phyloP scores from a whole-genome alignment of 805 yeast genomes.

The Saccharomyces mikatae region DNA sequence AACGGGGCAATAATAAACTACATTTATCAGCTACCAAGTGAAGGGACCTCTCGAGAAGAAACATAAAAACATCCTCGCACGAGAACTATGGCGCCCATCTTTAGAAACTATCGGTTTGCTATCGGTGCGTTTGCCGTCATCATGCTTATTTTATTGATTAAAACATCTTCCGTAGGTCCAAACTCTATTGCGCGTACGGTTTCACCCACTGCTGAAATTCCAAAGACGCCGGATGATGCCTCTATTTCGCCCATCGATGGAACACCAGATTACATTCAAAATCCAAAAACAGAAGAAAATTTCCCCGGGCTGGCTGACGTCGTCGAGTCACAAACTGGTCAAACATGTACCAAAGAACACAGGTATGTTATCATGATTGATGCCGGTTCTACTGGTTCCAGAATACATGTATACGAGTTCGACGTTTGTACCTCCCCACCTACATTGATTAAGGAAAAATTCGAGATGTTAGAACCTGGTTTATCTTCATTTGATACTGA shows the following conservation, averaged over 20 bases:
- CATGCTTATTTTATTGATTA: slow-evolving; percentile 42
- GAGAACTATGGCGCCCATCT: slow-evolving; percentile 30
- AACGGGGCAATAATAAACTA: not conserved
- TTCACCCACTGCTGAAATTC: slow-evolving; percentile 11
- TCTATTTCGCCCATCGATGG: slow-evolving; percentile 15
- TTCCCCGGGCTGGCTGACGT: slow-evolving; percentile 23
- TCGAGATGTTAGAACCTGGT: slow-evolving; percentile 89
- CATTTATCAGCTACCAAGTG: not conserved
- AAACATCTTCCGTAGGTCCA: slow-evolving; percentile 32
- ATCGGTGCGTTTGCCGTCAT: slow-evolving; percentile 45
- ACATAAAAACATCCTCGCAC: not conserved
- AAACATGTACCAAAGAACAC: slow-evolving; percentile 34
- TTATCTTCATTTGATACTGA: slow-evolving; percentile 78
- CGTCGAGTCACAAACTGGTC: slow-evolving; percentile 11
- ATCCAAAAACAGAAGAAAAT: slow-evolving; percentile 12
- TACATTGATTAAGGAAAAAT: slow-evolving; percentile 64
- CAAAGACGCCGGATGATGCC: slow-evolving; percentile 13
- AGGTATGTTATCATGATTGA: slow-evolving; percentile 90
- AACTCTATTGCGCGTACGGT: slow-evolving; percentile 11
- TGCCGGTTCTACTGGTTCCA: slow-evolving; percentile 96
- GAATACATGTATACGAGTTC: slow-evolving; percentile 90
- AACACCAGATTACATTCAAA: slow-evolving; percentile 22
- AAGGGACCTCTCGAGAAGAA: not conserved
- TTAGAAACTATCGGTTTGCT: slow-evolving; percentile 42
- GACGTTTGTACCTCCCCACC: slow-evolving; percentile 85